Base-by-base conservation (phyloP, 305 asterid genomes). In the Andrographis paniculata region DNA sequence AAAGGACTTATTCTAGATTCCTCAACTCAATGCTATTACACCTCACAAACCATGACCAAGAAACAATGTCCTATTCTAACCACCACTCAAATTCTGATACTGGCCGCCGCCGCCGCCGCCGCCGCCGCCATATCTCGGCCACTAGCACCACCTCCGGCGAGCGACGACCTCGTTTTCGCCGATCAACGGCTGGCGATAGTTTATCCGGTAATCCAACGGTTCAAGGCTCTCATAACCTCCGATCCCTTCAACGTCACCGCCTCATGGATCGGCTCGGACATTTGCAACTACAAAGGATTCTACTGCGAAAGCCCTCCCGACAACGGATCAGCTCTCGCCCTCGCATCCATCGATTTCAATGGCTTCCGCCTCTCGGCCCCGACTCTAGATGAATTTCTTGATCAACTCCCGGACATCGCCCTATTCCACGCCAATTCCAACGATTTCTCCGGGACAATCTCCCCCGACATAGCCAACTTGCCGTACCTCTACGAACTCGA, bases 371-470 rank as follows among this genome's bases (percentile, higher is more conserved):
- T 85, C 21, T 14, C 71, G 1, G 84, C 94, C 0, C 76, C 78
- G 4, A 68, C 76, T 4, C 73, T 85, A 31, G 76, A 55, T 17
- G 91, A 75, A 7, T 85, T 85, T 62, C 80, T 85, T 9, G 94
- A 85, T 20, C 68, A 56, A 47, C 82, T 85, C 14, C 83, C 81
- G 0, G 95, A 85, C 65, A 33, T 85, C 37, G 91, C 91, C 17
- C 64, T 85, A 13, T 85, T 85, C 59, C 95, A 85, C 47, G 91
- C 95, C 18, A 82, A 82, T 58, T 82, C 94, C 48, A 85, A 79
- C 70, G 33, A 31, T 36, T 82, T 82, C 42, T 56, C 69, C 6
- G 95, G 95, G 20, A 48, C 49, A 7, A 41, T 85, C 21, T 59
- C 94, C 1, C 55, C 77, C 2, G 49, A 55, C 50, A 64, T 69